Base-by-base conservation (phyloP, 2,329 filamentous ascomycete species). In the Amylocarpus encephaloides region DNA sequence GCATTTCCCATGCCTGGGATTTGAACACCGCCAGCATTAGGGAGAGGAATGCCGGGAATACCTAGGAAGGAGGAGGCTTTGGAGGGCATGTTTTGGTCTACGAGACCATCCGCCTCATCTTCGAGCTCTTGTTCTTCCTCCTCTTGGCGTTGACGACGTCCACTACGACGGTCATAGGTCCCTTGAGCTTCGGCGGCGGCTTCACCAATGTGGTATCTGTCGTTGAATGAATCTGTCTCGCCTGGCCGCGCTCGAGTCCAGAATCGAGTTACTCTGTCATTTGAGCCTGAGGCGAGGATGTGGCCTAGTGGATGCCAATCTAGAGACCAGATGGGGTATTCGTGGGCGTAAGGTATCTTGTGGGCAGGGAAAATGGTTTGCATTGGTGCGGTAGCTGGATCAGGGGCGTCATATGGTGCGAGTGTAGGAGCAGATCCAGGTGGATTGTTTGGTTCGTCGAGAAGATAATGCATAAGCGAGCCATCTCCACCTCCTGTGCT, bases 241-340 rank as follows among this genome's bases (percentile, higher is more conserved):
- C 93, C 93, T 1, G 93, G 93, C 43, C 93, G 77, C 13, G 89
- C 82, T 38, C 93, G 84, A 3, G 91, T 90, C 93, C 93, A 98
- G 73, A 98, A 98, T 43, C 93, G 84, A 2, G 93, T 97, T 54
- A 95, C 91, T 36, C 93, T 85, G 67, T 98, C 93, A 67, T 98
- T 97, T 10, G 91, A 95, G 11, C 93, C 93, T 1, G 92, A 95
- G 0, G 91, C 91, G 6, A 98, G 79, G 56, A 98, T 92, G 65
- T 98, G 93, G 26, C 93, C 93, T 0, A 97, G 77, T 0, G 93
- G 93, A 66, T 98, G 93, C 91, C 93, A 98, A 71, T 96, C 91
- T 44, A 98, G 78, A 15, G 91, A 95, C 93, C 93, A 98, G 57
- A 98, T 93, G 15, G 90, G 89, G 66, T 91, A 94, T 60, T 95